Evolutionary conservation across 2,329 filamentous ascomycete genomes (phyloP).

Genomic region (Ascosphaera aggregata): DNA sequence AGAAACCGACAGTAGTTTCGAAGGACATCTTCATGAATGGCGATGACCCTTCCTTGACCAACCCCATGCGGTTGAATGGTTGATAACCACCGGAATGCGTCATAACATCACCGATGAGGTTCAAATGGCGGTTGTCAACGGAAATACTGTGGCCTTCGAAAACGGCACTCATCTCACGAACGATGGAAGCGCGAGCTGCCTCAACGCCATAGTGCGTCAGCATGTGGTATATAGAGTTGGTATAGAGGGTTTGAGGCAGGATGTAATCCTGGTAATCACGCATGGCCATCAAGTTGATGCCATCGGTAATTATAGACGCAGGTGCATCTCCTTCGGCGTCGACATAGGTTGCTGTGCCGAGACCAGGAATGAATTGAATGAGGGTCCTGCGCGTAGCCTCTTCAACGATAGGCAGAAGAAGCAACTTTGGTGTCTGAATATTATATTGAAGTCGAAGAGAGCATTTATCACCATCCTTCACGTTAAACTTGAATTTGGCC

Average conservation of each 20-base stretch:
- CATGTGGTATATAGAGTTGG: slow-evolving; percentile 80
- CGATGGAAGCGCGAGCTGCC: slow-evolving; percentile 68
- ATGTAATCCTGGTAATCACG: slow-evolving; percentile 68
- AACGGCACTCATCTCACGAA: slow-evolving; percentile 62
- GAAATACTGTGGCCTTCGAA: slow-evolving; percentile 80
- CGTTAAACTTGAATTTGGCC: slow-evolving; percentile 58
- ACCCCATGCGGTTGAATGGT: slow-evolving; percentile 76
- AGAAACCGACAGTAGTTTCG: slow-evolving; percentile 84
- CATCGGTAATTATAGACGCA: slow-evolving; percentile 45
- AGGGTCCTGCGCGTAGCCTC: slow-evolving; percentile 53
- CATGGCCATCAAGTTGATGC: slow-evolving; percentile 79
- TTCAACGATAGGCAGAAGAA: slow-evolving; percentile 83
- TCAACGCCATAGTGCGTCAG: slow-evolving; percentile 78
- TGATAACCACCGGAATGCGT: slow-evolving; percentile 77
- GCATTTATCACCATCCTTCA: slow-evolving; percentile 48
- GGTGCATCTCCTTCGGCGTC: slow-evolving; percentile 30
- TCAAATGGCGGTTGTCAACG: slow-evolving; percentile 80
- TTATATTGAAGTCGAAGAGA: slow-evolving; percentile 67
- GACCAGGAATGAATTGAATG: slow-evolving; percentile 63
- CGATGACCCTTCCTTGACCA: slow-evolving; percentile 54
- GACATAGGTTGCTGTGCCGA: slow-evolving; percentile 47
- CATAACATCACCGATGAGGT: slow-evolving; percentile 94
- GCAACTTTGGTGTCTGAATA: slow-evolving; percentile 58
- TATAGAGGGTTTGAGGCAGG: slow-evolving; percentile 65
- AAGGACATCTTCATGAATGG: slow-evolving; percentile 99